Conservation (phyloP, 2,329 filamentous ascomycete genomes). For the Ceratocystis destructans region DNA sequence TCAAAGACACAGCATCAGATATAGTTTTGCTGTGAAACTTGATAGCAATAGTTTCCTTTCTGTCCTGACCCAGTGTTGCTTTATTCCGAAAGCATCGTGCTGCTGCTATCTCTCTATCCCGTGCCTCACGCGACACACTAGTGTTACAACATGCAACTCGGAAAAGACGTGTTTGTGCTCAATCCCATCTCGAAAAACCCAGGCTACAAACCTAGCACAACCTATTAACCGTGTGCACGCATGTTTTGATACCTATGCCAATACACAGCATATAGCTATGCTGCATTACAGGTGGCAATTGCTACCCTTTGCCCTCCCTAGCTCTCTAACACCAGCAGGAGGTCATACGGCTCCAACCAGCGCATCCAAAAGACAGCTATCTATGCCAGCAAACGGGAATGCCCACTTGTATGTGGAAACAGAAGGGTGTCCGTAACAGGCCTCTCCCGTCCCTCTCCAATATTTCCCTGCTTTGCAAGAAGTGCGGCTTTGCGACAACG, state of each 20-base stretch:
- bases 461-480: not conserved
- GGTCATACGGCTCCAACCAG: not conserved
- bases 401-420: not conserved
- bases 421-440: not conserved
- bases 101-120: not conserved
- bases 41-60: not conserved
- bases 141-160: not conserved
- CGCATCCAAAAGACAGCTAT: not conserved
- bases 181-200: not conserved
- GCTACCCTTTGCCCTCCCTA: not conserved
- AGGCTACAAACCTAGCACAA: not conserved
- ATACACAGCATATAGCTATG: not conserved
- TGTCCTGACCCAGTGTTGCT: not conserved
- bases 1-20: constrained; percentile 2
- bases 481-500: not conserved
- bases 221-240: not conserved
- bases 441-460: not conserved
- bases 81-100: not conserved
- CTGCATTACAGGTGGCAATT: not conserved
- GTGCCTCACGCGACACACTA: not conserved
- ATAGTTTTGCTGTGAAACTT: not conserved
- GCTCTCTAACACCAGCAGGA: not conserved
- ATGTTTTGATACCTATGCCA: not conserved
- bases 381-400: not conserved
- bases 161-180: not conserved